Percentiles rank a stretch among this genome's conserved stretches.
Evolutionary conservation across 2,329 filamentous ascomycete species (phyloP).

Genomic region (Ophiognomonia clavigignenti-juglandacearum): DNA sequence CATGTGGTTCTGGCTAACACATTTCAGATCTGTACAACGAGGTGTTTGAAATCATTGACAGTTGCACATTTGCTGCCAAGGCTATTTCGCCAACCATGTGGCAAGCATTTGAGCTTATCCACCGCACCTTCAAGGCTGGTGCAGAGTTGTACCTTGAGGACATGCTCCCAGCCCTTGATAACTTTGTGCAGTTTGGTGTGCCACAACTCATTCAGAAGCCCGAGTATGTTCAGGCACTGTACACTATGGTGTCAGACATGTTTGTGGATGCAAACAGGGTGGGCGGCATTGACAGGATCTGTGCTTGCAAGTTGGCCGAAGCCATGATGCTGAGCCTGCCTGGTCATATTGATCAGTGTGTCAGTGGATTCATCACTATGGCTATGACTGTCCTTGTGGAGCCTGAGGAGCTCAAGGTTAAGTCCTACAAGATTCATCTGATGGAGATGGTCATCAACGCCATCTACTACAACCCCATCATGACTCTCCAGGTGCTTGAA

Average conservation of each 20-base stretch:
- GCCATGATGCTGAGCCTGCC: slow-evolving; percentile 94
- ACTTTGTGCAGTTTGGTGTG: slow-evolving; percentile 92
- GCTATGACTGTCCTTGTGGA: slow-evolving; percentile 77
- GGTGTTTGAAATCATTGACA: slow-evolving; percentile 98
- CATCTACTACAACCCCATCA: slow-evolving; percentile 91
- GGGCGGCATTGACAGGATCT: slow-evolving; percentile 89
- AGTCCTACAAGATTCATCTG: slow-evolving; percentile 89
- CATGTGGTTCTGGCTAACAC: slow-evolving; percentile 2
- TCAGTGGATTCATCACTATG: slow-evolving; percentile 83
- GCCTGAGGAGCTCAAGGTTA: slow-evolving; percentile 71
- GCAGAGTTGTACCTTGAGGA: slow-evolving; percentile 97
- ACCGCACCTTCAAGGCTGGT: slow-evolving; percentile 93
- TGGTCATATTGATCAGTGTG: slow-evolving; percentile 80
- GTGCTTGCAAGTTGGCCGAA: slow-evolving; percentile 91
- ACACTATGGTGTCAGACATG: slow-evolving; percentile 92
- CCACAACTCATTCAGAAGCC: slow-evolving; percentile 76
- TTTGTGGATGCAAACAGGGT: slow-evolving; percentile 92
- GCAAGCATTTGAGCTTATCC: slow-evolving; percentile 95
- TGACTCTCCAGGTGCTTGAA: slow-evolving; percentile 85
- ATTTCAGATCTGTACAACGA: slow-evolving; percentile 84
- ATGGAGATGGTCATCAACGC: slow-evolving; percentile 99
- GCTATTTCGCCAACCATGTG: slow-evolving; percentile 95
- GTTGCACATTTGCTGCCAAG: slow-evolving; percentile 97
- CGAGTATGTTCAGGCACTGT: slow-evolving; percentile 80
- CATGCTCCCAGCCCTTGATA: slow-evolving; percentile 96